Percentiles rank a stretch among this genome's conserved stretches.
phyloP scores from a whole-genome alignment of 441 rosid genomes.

The Raphanus hybrid region DNA sequence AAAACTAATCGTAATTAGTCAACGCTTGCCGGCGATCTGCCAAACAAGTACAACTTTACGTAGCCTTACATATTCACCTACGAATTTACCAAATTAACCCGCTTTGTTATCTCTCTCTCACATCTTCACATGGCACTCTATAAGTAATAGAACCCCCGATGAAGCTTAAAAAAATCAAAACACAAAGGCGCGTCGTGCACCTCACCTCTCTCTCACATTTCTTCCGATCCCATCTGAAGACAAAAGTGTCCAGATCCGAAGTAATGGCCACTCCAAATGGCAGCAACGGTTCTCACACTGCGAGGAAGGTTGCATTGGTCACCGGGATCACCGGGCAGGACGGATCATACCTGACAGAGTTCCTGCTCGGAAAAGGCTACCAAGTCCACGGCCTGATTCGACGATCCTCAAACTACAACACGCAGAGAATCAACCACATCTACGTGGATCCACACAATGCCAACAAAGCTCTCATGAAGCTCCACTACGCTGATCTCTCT shows the following conservation, averaged over 20 bases:
- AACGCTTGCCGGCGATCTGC: slow-evolving; percentile 2
- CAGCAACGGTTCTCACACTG: background rate
- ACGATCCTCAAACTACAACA: background rate
- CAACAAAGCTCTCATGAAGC: background rate
- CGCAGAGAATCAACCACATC: slow-evolving; percentile 3
- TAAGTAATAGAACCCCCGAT: background rate
- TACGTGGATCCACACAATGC: background rate
- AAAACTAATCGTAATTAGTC: background rate
- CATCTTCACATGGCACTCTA: background rate
- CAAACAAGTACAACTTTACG: background rate
- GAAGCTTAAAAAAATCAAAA: background rate
- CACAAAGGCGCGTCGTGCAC: slow-evolving; percentile 2
- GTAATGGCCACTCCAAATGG: background rate
- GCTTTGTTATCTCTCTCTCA: background rate
- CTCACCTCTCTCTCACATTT: background rate
- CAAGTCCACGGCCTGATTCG: slow-evolving; percentile 2
- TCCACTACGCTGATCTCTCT: background rate
- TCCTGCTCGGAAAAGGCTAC: background rate
- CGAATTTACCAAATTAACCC: background rate
- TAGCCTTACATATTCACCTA: background rate
- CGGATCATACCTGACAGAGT: slow-evolving; percentile 6
- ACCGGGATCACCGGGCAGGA: background rate
- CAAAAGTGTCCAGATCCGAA: background rate
- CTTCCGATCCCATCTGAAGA: background rate
- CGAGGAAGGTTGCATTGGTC: background rate